phyloP scores from a whole-genome alignment of 768 basidiomycete species.

The Panus rudis region DNA sequence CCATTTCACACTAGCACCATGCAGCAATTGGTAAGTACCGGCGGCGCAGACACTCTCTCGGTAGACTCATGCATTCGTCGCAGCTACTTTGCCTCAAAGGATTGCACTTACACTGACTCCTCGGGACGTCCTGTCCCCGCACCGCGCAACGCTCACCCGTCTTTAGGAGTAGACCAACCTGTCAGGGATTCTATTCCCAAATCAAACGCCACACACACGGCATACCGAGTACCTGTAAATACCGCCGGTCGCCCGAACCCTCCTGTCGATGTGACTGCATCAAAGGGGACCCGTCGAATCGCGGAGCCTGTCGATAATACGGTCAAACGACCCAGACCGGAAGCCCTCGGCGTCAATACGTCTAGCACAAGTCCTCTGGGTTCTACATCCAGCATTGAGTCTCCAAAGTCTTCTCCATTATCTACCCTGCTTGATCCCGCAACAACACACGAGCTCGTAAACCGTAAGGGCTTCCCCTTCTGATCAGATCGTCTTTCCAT shows the following conservation, averaged over 20 bases:
- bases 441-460: conserved; percentile 67
- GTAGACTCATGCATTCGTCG: conserved; percentile 12
- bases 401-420: conserved; percentile 31
- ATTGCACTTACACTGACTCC: conserved; percentile 75
- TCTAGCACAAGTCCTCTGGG: conserved; percentile 6
- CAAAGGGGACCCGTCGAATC: background rate
- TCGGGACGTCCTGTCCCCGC: conserved; percentile 77
- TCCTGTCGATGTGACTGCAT: background rate
- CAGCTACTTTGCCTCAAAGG: conserved; percentile 77
- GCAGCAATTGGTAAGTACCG: conserved; percentile 64
- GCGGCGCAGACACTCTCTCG: no score
- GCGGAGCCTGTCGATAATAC: background rate
- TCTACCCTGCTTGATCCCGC: conserved; percentile 45
- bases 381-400: conserved; percentile 4
- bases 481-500: conserved; percentile 7
- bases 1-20: conserved; percentile 46
- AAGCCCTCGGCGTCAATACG: background rate
- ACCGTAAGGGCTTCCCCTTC: conserved; percentile 40
- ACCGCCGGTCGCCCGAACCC: background rate
- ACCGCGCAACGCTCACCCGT: conserved; percentile 26
- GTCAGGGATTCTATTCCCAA: no score
- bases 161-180: background rate
- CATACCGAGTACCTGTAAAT: background rate
- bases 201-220: background rate
- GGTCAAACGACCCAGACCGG: background rate